Base-by-base conservation (phyloP, 129 eudicot genomes). In the Scalesia atractyloides region DNA sequence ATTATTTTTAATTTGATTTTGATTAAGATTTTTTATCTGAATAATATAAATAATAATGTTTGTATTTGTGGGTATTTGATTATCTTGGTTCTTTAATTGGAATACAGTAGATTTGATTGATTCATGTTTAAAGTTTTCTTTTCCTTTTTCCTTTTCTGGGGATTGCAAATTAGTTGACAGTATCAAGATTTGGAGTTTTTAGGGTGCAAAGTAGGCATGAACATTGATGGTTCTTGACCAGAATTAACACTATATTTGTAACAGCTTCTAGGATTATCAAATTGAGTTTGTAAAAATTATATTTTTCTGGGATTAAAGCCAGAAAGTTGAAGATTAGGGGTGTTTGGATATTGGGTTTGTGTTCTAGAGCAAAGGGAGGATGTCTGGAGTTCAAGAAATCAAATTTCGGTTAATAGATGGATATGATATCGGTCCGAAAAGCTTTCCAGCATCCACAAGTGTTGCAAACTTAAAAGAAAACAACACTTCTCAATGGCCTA, bases 401-500 rank as follows among this genome's bases (percentile, higher is more conserved):
- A 91, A 86, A 67, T 91, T 91, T 44, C 82, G 97, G 62, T 76
- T 91, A 79, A 87, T 68, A 46, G 97, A 91, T 78, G 97, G 97
- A 70, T 81, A 91, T 1, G 97, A 91, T 75, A 84, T 91, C 3
- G 97, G 97, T 76, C 97, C 97, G 24, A 87, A 81, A 71, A 91
- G 85, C 73, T 91, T 85, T 76, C 91, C 95, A 12, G 86, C 84
- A 18, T 89, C 88, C 41, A 68, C 95, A n/a, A 91, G 84, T 76
- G 95, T 91, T 34, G 70, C 88, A 53, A 77, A 81, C 70, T 87
- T 91, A 83, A 91, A 91, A 81, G 97, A 91, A 82, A 87, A 79
- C 77, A 83, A 87, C 73, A 74, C 87, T 70, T 78, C 97, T 73
- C 91, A 87, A 69, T 91, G 97, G 97, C 95, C 97, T 47, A 91